Evolutionary conservation across 768 basidiomycete genomes (phyloP).

Genomic region (Naganishia antarctica): DNA sequence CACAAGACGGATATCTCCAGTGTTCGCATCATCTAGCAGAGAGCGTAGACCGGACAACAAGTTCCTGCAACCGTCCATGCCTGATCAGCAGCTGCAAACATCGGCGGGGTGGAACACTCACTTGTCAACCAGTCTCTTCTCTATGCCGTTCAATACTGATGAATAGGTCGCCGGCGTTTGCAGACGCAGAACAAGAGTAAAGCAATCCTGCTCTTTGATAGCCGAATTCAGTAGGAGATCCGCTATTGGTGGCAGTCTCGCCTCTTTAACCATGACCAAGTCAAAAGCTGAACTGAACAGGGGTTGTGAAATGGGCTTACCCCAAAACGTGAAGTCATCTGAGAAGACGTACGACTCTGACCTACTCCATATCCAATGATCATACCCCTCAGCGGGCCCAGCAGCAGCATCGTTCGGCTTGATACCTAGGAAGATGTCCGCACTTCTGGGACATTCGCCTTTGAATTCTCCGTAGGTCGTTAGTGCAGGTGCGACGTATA

Average conservation of each 20-base stretch:
- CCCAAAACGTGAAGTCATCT: background rate
- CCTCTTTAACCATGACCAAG: slow-evolving; percentile 54
- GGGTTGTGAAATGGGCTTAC: background rate
- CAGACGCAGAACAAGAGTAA: slow-evolving; percentile 70
- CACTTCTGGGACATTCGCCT: background rate
- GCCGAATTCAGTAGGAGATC: slow-evolving; percentile 59
- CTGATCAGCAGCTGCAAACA: slow-evolving; percentile 62
- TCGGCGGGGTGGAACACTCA: slow-evolving; percentile 63
- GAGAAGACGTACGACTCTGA: slow-evolving; percentile 62
- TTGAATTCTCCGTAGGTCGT: background rate
- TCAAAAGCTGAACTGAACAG: background rate
- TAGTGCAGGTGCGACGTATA: background rate
- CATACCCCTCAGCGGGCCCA: slow-evolving; percentile 62
- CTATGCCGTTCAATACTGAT: background rate
- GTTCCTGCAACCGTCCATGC: slow-evolving; percentile 49
- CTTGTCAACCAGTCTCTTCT: slow-evolving; percentile 52
- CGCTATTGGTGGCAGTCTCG: slow-evolving; percentile 60
- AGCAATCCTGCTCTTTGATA: slow-evolving; percentile 62
- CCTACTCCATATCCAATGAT: slow-evolving; percentile 69
- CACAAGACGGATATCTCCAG: slow-evolving; percentile 71
- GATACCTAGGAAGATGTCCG: slow-evolving; percentile 63
- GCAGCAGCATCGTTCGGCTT: slow-evolving; percentile 61
- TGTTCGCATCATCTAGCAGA: slow-evolving; percentile 67
- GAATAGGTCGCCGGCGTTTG: slow-evolving; percentile 55
- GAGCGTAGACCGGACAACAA: slow-evolving; percentile 57